Percentiles rank a stretch among this genome's conserved stretches.
phyloP scores from a whole-genome alignment of 495 filamentous ascomycete species.

The Cercophora sp. region DNA sequence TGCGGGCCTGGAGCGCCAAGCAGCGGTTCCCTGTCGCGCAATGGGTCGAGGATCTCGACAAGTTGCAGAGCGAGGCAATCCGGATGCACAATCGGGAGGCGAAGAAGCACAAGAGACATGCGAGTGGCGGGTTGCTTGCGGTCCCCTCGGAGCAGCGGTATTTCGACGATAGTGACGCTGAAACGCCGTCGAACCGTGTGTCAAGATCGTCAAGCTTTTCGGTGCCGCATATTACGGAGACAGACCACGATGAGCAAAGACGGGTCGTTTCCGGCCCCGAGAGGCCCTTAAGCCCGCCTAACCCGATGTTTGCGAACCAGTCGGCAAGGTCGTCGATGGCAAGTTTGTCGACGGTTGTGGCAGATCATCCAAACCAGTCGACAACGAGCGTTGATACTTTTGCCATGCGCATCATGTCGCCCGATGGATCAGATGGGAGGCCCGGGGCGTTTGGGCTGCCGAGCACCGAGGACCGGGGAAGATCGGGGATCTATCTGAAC shows the following conservation, averaged over 20 bases:
- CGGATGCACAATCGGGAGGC: constrained; percentile 29
- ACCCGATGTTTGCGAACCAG: constrained; percentile 21
- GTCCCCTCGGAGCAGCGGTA: constrained; percentile 25
- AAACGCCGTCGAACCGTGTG: constrained; percentile 11
- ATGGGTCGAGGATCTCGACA: constrained; percentile 60
- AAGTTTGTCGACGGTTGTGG: constrained; percentile 17
- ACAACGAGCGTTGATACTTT: constrained; percentile 24
- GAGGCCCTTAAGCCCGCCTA: constrained; percentile 14
- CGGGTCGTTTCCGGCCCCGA: constrained; percentile 14
- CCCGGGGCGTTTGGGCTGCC: constrained; percentile 15
- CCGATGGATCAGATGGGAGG: constrained; percentile 18
- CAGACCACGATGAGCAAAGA: constrained; percentile 17
- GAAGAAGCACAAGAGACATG: constrained; percentile 18
- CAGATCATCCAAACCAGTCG: constrained; percentile 14
- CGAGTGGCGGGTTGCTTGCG: constrained; percentile 16
- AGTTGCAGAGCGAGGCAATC: constrained; percentile 54
- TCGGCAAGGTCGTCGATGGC: constrained; percentile 20
- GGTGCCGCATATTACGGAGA: constrained; percentile 18
- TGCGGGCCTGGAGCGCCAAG: constrained; percentile 71
- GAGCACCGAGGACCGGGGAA: constrained; percentile 18
- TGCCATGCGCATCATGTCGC: constrained; percentile 28
- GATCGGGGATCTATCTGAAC: constrained; percentile 18
- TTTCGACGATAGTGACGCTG: constrained; percentile 14
- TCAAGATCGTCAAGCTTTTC: constrained; percentile 17
- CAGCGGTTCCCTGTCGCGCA: constrained; percentile 71